Evolutionary conservation across 2,329 filamentous ascomycete species (phyloP), one percentile per base, ranked within the genome.

Genomic region (Neofusicoccum sp.): DNA sequence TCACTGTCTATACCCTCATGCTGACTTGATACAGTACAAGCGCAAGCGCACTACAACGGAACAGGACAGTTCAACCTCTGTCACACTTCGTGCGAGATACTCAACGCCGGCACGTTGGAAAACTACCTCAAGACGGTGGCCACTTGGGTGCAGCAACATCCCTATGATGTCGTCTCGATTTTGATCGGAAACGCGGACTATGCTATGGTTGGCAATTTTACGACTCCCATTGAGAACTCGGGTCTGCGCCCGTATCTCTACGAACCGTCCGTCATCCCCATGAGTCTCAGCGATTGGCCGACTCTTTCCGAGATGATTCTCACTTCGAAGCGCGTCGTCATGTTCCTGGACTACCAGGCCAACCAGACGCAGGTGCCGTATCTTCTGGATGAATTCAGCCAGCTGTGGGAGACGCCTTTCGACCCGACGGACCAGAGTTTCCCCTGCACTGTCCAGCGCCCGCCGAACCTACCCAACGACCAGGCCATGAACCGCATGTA

Each of bases 361-460:
- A 88, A 97, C 74, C 90, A 96, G 77, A 85, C 82, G 0, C 82
- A 83, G 22, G 89, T 92, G 16, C 92, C 93, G 0, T 97, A 92
- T 86, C 84, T 97, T 45, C 82, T 97, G 44, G 91, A 96, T 74
- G 84, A 97, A 76, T 97, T 97, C 79, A 85, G 85, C 5, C 90
- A 96, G 72, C 85, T 96, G 78, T 97, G 91, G 91, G 92, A 97
- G 79, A 94, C 93, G 0, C 91, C 91, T 0, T 97, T 96, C 73
- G 91, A 92, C 60, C 92, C 86, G 0, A 85, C 83, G 0, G 77
- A 88, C 69, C 78, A 87, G 3, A 74, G 76, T 0, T 96, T 97
- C 74, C 92, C 93, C 0, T 97, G 93, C 78, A 87, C 80, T 0
- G 82, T 88, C 41, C 86, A 97, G 72, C 88, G 93, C 0, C 93